Evolutionary conservation across 257 asterid species (phyloP).

Genomic region (Solanum corneliomulleri): DNA sequence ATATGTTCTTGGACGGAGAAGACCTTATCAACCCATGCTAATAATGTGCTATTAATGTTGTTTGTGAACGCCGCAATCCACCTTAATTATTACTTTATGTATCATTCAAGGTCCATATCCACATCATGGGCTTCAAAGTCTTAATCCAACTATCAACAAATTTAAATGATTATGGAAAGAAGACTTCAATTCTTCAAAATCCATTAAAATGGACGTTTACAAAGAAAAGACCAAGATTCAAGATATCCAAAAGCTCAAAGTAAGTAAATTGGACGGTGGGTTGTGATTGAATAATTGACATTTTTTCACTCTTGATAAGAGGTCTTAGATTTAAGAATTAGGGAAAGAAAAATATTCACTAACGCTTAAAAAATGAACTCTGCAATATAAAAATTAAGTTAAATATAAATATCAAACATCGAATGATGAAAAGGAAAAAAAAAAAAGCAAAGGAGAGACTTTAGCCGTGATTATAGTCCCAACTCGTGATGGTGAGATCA

Average conservation of each 20-base stretch:
- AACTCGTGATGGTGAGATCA: not conserved
- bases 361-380: fast-evolving
- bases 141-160: not conserved
- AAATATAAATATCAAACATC: not conserved
- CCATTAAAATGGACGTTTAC: not conserved
- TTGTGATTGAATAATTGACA: not conserved
- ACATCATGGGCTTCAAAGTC: not conserved
- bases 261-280: not conserved
- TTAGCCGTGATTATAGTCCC: not conserved
- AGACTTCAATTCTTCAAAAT: not conserved
- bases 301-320: not conserved
- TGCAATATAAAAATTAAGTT: too few species aligned
- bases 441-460: not conserved
- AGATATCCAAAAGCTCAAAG: not conserved
- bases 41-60: not conserved
- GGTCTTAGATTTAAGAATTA: too few species aligned
- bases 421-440: not conserved
- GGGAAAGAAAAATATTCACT: too few species aligned
- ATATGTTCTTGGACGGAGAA: not conserved
- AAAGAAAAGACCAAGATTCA: not conserved
- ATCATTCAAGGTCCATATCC: not conserved
- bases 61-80: not conserved
- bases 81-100: not conserved
- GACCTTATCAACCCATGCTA: not conserved
- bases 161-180: not conserved